phyloP scores from a whole-genome alignment of 805 yeast species.

The Candida adriatica region DNA sequence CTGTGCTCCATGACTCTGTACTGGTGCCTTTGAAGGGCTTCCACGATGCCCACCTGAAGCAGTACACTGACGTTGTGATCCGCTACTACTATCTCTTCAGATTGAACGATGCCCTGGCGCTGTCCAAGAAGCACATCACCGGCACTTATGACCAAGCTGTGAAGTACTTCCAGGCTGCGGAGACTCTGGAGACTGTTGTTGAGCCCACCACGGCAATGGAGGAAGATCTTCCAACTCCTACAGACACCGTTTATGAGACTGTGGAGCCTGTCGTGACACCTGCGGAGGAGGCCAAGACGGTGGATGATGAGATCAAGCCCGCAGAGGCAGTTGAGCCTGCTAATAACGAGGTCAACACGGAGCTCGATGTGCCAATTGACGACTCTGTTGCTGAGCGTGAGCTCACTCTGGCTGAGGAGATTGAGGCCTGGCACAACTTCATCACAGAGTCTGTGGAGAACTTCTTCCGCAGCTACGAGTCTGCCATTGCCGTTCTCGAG shows the following conservation, averaged over 20 bases:
- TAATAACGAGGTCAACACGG: constrained; percentile 2
- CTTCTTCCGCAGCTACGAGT: constrained; percentile 32
- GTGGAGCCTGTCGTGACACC: constrained; percentile 9
- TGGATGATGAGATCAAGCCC: constrained; percentile 5
- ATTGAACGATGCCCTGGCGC: constrained; percentile 13
- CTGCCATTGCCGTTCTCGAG: constrained; percentile 28
- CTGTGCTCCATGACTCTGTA: constrained; percentile 3
- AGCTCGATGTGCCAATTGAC: constrained; percentile 6
- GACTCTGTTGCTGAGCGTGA: constrained; percentile 7
- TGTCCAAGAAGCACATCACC: constrained; percentile 12
- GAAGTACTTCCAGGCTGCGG: constrained; percentile 9
- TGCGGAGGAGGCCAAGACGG: constrained; percentile 5
- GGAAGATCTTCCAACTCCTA: constrained; percentile 9
- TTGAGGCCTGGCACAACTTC: constrained; percentile 29
- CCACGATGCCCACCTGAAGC: constrained; percentile 8
- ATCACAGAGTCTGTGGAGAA: constrained; percentile 32
- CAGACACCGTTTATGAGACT: constrained; percentile 4
- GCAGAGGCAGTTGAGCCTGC: constrained; percentile 1
- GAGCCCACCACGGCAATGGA: constrained; percentile 8
- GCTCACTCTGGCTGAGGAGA: constrained; percentile 28
- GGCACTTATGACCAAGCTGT: constrained; percentile 14
- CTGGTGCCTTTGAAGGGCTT: neutral
- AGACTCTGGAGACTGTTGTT: neutral
- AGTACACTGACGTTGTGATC: constrained; percentile 3
- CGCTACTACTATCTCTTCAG: constrained; percentile 15